Evolutionary conservation across 1,139 yeast genomes (phyloP), one percentile per base, ranked within the genome.

Genomic region (Geotrichum australiense): DNA sequence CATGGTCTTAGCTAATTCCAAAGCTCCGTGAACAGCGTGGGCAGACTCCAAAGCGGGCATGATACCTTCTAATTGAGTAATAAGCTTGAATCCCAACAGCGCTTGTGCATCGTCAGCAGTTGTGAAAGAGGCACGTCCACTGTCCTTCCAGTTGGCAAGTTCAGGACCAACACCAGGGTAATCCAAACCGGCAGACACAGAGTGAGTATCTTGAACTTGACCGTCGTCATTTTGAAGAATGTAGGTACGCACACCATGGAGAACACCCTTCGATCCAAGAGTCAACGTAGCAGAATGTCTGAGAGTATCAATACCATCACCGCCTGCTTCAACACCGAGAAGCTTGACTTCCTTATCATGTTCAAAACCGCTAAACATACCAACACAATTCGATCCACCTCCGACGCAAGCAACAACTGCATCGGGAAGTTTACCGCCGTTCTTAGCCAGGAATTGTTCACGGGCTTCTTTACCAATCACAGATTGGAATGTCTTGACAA

Each of bases 91-190:
- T 21, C 98, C 98, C 51, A 76, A 73, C 51, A 91, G 71, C 20
- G 98, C 98, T 62, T 91, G 79, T 15, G 94, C 89, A 65, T 91
- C 96, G 50, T 91, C 84, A 39, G 94, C 96, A 39, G 96, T 94
- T 43, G 80, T 65, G 59, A 91, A 91, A 44, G 81, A 72, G 5
- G 94, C 98, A 58, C 99, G 79, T 19, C 96, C 96, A 48, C 81
- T 78, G 45, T 80, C 79, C 65, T 91, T 91, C 98, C 98, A 91
- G 62, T 74, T 77, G 2, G 98, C 93, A 55, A 91, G 74, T 68
- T 91, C 98, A 21, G 99, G 99, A 35, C 99, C 99, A 41, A 91
- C 99, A 64, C 96, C 99, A 26, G 99, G 99, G 63, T 91, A 91
- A 65, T 91, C 99, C 56, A 91, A 74, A 53, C 99, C 99, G 30